Base-by-base conservation (phyloP, 2,329 filamentous ascomycete species). In the Colletotrichum sp. region DNA sequence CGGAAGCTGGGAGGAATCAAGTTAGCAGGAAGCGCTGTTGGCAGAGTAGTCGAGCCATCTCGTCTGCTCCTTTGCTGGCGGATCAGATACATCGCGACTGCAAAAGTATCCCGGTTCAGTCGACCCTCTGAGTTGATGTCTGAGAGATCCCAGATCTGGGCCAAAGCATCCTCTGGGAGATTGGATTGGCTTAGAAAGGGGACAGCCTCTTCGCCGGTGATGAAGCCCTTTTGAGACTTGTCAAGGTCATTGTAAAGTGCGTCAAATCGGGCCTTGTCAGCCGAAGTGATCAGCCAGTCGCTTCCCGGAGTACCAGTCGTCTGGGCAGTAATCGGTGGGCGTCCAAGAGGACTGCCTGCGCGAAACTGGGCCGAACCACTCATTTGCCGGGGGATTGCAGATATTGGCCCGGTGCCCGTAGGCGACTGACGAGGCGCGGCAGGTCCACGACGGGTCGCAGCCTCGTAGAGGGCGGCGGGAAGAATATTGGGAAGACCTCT, bases 81-180 rank as follows among this genome's bases (percentile, higher is more conserved):
- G 80, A 99, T 98, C 67, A 99, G 89, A 83, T 98, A 98, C 96
- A 99, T 98, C 69, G 97, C 96, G 63, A 99, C 96, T 0, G 97
- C 96, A 82, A 99, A 99, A 80, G 98, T 96, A 79, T 99, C 97
- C 80, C 92, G 92, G 63, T 91, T 96, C 72, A 99, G 88, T 73
- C 94, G 93, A 13, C 97, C 97, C 79, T 96, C 94, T 9, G 95
- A 97, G 81, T 95, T 95, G 85, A 98, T 95, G 85, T 99, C 97
- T 16, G 97, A 94, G 34, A 99, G 91, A 83, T 99, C 97, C 97
- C 97, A 99, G 78, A 99, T 98, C 80, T 98, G 95, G 34, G 97
- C 97, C 69, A 99, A 88, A 12, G 92, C 92, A 81, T 98, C 96
- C 82, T 99, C 96, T 1, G 95, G 92, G 16, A 99, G 89, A 73